These are phyloP conservation scores for Leishmania guyanensis DNA, from an alignment of 208 protist genomes.

Conservation along the genomic window DNA sequence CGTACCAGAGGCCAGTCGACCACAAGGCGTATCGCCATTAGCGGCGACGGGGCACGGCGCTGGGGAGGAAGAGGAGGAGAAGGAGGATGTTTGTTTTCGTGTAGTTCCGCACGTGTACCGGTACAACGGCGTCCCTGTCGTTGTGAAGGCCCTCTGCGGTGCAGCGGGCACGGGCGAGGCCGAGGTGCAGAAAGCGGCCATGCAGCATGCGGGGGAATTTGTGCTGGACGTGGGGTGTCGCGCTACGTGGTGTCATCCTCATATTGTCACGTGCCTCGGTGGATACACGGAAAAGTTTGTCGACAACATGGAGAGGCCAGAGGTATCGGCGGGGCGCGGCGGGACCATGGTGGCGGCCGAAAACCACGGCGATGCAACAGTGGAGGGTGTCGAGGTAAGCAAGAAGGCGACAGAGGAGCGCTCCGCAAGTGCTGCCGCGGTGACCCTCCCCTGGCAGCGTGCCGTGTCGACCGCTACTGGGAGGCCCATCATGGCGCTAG, in stretches of 20 bases:
- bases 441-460: slow-evolving; percentile 15
- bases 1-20: background rate
- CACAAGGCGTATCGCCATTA: background rate
- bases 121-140: slow-evolving; percentile 24
- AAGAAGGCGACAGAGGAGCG: background rate
- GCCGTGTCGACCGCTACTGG: background rate
- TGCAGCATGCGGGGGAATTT: slow-evolving; percentile 47
- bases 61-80: background rate
- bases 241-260: slow-evolving; percentile 63
- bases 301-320: background rate
- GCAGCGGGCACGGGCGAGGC: slow-evolving; percentile 2
- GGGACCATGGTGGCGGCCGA: background rate
- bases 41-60: background rate
- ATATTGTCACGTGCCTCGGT: slow-evolving; percentile 55
- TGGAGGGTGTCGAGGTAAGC: background rate
- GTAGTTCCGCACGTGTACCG: slow-evolving; percentile 21
- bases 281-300: slow-evolving; percentile 67
- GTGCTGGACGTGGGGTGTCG: slow-evolving; percentile 60
- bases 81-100: slow-evolving; percentile 9
- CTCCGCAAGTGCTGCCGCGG: background rate
- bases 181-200: slow-evolving; percentile 15
- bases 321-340: background rate
- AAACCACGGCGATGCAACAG: background rate
- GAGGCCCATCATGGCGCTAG: slow-evolving; percentile 38
- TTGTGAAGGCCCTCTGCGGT: slow-evolving; percentile 25